Conservation (phyloP, 1,284 basidiomycete species). For the Heterobasidion irregulare region DNA sequence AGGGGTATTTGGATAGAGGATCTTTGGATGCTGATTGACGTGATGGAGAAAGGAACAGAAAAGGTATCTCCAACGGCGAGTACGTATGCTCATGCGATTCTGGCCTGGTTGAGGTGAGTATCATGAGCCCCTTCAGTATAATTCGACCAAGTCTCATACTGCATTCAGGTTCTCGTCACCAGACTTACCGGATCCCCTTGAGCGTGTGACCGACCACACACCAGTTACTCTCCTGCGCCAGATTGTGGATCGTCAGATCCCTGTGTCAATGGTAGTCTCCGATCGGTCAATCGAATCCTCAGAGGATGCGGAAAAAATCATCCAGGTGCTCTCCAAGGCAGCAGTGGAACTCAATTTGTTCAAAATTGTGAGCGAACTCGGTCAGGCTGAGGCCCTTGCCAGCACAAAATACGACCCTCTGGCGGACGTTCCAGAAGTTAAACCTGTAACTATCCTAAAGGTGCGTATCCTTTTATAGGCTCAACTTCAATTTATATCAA, state of each 20-base stretch:
- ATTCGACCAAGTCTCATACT: no score
- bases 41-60: conserved; percentile 44
- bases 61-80: conserved; percentile 40
- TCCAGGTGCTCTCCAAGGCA: conserved; percentile 47
- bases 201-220: conserved; percentile 16
- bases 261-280: conserved; percentile 44
- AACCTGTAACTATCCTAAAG: conserved; percentile 33
- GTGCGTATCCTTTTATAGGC: conserved; percentile 9
- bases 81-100: conserved; percentile 63
- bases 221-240: conserved; percentile 35
- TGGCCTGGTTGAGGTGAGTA: conserved; percentile 44
- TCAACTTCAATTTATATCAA: no score
- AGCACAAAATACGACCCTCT: conserved; percentile 33
- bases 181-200: conserved; percentile 16
- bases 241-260: conserved; percentile 41
- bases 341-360: conserved; percentile 49
- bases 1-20: conserved; percentile 48
- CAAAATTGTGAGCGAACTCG: conserved; percentile 46
- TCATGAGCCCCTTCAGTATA: no score
- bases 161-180: conserved; percentile 31
- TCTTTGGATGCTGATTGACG: conserved; percentile 47
- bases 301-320: conserved; percentile 46
- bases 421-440: conserved; percentile 47
- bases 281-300: conserved; percentile 47
- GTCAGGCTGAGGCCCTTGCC: conserved; percentile 40